Evolutionary conservation across 139 green algal species (phyloP).

Genomic region (Coccomyxa sp.): DNA sequence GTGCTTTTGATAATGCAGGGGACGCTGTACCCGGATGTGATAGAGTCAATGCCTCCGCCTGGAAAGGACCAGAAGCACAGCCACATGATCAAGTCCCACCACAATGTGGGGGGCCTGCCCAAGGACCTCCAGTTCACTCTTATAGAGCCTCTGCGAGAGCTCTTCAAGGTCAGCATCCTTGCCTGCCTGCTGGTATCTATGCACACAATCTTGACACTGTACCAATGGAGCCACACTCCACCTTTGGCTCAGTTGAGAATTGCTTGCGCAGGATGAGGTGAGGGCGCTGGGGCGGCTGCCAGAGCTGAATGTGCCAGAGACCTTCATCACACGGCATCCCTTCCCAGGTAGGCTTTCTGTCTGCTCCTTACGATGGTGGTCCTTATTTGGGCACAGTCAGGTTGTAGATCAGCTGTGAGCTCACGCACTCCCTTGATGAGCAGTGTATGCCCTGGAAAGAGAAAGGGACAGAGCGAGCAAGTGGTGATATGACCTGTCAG

Average conservation of each 20-base stretch:
- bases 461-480: no score
- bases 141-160: conserved; percentile 94
- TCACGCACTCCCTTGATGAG: no score
- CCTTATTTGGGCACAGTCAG: neutral
- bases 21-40: conserved; percentile 99
- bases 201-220: neutral
- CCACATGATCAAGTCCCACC: conserved; percentile 99
- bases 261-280: conserved; percentile 63
- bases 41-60: conserved; percentile 96
- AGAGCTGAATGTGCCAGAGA: conserved; percentile 55
- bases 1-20: conserved; percentile 48
- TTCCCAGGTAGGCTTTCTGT: conserved; percentile 71
- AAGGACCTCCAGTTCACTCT: conserved; percentile 96
- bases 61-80: conserved; percentile 93
- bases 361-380: neutral
- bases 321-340: conserved; percentile 93
- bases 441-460: no score
- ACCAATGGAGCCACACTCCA: neutral
- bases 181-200: neutral
- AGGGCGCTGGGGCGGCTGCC: conserved; percentile 48
- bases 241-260: neutral
- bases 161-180: conserved; percentile 86
- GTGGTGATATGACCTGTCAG: neutral
- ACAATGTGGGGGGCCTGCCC: conserved; percentile 98
- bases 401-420: no score